phyloP scores from a whole-genome alignment of 371 early-diverging fungal genomes.

The Actinomortierella ambigua region DNA sequence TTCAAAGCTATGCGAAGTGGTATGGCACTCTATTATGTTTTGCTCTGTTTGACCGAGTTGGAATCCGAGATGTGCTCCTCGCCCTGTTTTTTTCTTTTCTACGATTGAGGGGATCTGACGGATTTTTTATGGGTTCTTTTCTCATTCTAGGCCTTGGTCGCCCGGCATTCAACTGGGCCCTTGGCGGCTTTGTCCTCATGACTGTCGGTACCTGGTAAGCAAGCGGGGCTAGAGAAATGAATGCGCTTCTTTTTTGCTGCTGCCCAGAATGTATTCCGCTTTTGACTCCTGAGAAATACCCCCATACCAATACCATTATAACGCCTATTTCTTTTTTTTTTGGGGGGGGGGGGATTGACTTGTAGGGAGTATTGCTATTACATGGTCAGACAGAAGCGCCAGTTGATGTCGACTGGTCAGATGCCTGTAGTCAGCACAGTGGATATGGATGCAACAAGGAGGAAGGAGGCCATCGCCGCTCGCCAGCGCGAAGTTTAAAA shows the following conservation, averaged over 20 bases:
- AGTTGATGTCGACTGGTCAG: slow-evolving; percentile 43
- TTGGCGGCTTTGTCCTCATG: slow-evolving; percentile 36
- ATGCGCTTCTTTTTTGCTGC: too few relatives aligned
- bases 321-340: background rate
- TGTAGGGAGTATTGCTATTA: slow-evolving; percentile 46
- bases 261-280: too few relatives aligned
- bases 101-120: background rate
- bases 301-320: too few relatives aligned
- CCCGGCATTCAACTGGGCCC: slow-evolving; percentile 41
- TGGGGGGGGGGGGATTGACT: too few relatives aligned
- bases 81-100: background rate
- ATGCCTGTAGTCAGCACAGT: slow-evolving; percentile 39
- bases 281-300: too few relatives aligned
- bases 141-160: slow-evolving; percentile 15
- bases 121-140: background rate
- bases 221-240: too few relatives aligned
- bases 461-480: slow-evolving; percentile 40
- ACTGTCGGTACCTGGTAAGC: slow-evolving; percentile 45
- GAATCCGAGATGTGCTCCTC: too few relatives aligned
- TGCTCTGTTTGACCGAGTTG: too few relatives aligned
- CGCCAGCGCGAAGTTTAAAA: slow-evolving; percentile 31
- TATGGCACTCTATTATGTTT: background rate
- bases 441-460: slow-evolving; percentile 41
- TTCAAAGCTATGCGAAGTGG: slow-evolving; percentile 34
- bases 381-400: slow-evolving; percentile 39